Conservation (phyloP, 208 protist species). For the Trypanosoma scelopori region DNA sequence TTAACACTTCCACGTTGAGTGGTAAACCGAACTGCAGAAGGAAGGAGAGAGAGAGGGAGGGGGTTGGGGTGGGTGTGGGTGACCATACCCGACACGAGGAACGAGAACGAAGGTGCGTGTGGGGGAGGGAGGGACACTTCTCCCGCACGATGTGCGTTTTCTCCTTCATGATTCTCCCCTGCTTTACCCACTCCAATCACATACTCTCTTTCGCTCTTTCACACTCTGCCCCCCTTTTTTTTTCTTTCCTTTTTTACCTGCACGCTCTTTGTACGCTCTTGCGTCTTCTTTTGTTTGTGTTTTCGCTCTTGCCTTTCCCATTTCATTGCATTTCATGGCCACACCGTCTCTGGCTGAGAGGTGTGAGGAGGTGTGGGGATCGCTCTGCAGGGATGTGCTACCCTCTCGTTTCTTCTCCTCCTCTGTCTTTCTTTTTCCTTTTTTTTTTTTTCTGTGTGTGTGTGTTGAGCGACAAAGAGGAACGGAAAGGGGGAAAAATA, state of each 20-base stretch:
- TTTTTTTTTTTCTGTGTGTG: constrained; percentile 15
- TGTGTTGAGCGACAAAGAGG: not conserved
- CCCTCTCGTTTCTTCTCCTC: no score
- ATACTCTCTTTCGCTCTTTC: constrained; percentile 4
- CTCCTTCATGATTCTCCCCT: constrained; percentile 19
- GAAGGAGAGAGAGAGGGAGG: not conserved
- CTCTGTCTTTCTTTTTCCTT: no score
- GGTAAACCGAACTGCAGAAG: not conserved
- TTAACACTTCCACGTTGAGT: not conserved
- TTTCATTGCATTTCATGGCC: no score
- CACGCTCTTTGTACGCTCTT: no score
- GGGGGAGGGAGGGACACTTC: constrained; percentile 15
- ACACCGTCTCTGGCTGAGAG: no score
- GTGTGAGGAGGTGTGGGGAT: no score
- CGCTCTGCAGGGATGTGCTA: no score
- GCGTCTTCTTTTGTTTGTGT: no score
- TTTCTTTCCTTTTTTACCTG: constrained; percentile 9
- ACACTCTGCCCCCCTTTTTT: not conserved
- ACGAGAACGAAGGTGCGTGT: not conserved
- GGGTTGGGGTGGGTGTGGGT: no score
- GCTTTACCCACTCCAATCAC: no score
- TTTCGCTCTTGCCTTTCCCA: no score
- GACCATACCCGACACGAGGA: no score
- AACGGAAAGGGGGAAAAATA: not conserved
- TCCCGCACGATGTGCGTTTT: constrained; percentile 1